Evolutionary conservation across 139 green algal species (phyloP).

Genomic region (Chlamydomonas schloesseri): DNA sequence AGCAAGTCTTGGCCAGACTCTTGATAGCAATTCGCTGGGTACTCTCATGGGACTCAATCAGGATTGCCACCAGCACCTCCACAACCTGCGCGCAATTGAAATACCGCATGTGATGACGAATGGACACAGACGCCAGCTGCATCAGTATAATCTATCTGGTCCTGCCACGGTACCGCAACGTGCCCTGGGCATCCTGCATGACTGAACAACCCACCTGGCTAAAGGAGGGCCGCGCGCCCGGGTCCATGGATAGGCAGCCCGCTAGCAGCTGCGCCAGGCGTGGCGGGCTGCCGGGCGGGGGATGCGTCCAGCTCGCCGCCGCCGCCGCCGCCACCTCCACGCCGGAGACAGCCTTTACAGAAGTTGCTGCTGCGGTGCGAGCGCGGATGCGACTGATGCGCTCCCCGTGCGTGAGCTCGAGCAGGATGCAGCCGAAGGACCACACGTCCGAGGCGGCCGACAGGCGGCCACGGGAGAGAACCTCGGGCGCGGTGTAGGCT

Average conservation of each 20-base stretch:
- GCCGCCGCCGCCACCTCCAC: neutral
- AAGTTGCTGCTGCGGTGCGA: neutral
- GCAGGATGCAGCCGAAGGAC: slow-evolving; percentile 38
- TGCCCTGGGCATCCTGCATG: too few species aligned
- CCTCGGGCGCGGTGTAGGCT: slow-evolving; percentile 55
- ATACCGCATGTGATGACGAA: too few species aligned
- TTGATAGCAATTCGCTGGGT: too few species aligned
- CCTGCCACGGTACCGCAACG: too few species aligned
- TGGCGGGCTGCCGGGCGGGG: neutral
- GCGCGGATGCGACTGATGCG: neutral
- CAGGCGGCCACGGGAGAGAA: neutral
- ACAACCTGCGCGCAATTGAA: neutral
- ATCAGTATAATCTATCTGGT: too few species aligned
- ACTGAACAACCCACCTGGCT: neutral
- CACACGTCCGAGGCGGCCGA: slow-evolving; percentile 29
- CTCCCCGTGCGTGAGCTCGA: neutral
- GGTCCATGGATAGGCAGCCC: neutral
- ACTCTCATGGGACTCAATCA: neutral
- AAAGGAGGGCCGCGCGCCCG: neutral
- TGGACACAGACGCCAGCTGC: too few species aligned
- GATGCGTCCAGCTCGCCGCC: neutral
- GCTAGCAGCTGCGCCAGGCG: neutral
- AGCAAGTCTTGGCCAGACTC: too few species aligned
- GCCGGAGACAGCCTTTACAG: neutral
- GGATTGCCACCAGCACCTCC: neutral